Conservation (phyloP, 2,329 filamentous ascomycete species). For the Cryphonectria parasitica region DNA sequence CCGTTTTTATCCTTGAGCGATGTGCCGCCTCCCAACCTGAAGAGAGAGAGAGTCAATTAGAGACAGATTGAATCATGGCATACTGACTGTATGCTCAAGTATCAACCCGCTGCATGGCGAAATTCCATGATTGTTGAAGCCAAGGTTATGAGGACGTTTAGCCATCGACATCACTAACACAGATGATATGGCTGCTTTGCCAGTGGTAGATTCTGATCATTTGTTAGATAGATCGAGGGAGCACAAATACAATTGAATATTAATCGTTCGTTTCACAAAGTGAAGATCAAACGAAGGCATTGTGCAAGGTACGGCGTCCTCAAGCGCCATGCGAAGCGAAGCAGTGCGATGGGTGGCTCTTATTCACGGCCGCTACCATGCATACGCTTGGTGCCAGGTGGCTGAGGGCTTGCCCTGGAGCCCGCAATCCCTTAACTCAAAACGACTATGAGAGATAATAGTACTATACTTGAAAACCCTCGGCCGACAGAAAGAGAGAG, state of each 20-base stretch:
- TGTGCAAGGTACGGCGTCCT: slow-evolving; percentile 14
- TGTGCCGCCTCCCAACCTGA: neutral
- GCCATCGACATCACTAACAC: neutral
- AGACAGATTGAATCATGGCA: neutral
- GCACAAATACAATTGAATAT: slow-evolving; percentile 13
- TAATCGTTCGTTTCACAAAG: slow-evolving; percentile 13
- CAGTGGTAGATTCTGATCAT: neutral
- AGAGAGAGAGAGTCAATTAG: neutral
- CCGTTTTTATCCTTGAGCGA: neutral
- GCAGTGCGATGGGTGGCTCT: slow-evolving; percentile 14
- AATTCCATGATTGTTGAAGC: neutral
- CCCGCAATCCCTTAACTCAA: neutral
- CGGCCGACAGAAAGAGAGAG: neutral
- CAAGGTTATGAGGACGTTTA: too few relatives aligned
- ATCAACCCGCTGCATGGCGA: neutral
- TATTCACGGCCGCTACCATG: slow-evolving; percentile 20
- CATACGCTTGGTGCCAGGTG: neutral
- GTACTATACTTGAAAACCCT: neutral
- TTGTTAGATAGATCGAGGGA: neutral
- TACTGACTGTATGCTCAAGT: neutral
- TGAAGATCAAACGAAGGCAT: slow-evolving; percentile 6
- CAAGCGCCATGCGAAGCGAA: slow-evolving; percentile 18
- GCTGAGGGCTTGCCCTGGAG: neutral
- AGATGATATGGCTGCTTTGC: neutral
- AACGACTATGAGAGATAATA: neutral